Evolutionary conservation across 768 basidiomycete species (phyloP), one percentile per base, ranked within the genome.

Genomic region (Paxillus rubicundulus): DNA sequence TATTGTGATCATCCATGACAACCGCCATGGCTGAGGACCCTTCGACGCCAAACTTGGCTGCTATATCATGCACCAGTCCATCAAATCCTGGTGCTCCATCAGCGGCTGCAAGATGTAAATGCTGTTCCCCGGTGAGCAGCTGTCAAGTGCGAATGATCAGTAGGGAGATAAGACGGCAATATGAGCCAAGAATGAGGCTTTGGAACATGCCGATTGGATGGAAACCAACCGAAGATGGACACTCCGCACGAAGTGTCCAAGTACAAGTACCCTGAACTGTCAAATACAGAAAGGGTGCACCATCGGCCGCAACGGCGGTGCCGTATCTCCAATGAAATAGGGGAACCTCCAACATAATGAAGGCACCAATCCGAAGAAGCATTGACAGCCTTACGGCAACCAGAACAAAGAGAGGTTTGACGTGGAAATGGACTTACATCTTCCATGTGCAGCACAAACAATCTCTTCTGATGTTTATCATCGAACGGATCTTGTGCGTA

Each of bases 381-480:
- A 42, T n/a, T 2, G 40, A 14, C 4, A 24, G 40, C 16, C 18
- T 17, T 18, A 18, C 17, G 27, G 28, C n/a, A 17, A n/a, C 13
- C 43, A 50, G 17, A 5, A 24, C 24, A 24, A 24, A 24, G 6
- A 24, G 6, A 24, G 3, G 17, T 47, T 21, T 10, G 21, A 28
- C 8, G n/a, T 16, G 3, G 28, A 17, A 33, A 13, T 20, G 3
- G 9, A 69, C 85, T 60, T 65, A 93, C 93, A 61, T 98, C 92
- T 69, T 96, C 92, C 57, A 85, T 76, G 63, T 92, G 86, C 38
- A 97, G 70, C 32, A 93, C 78, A 61, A 91, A 94, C 45, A 96
- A 45, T 49, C 96, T 75, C 70, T 92, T 92, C 60, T 93, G 95
- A 65, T 98, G 96, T 77, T 83, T 82, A 14, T 62, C 68, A 61